Conservation (phyloP, 2,329 filamentous ascomycete species). For the Biscogniauxia mediterranea region DNA sequence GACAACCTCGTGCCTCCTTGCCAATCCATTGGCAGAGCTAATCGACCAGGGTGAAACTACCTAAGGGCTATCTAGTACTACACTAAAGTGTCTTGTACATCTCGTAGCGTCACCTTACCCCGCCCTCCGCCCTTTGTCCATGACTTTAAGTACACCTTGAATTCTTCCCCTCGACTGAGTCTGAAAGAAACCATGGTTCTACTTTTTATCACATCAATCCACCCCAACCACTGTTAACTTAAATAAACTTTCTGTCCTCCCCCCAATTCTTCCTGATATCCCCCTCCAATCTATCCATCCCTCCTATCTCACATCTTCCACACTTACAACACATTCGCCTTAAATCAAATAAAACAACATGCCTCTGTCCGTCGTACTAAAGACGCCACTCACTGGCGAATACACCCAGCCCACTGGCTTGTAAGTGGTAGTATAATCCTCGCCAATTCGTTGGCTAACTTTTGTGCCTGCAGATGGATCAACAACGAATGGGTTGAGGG, state of each 20-base stretch:
- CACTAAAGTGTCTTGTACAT: background rate
- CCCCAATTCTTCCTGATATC: no score
- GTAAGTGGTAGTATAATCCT: no score
- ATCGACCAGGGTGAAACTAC: background rate
- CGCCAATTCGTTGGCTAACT: constrained; percentile 18
- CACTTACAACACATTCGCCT: background rate
- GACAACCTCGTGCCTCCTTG: background rate
- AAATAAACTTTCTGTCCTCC: no score
- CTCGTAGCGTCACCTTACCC: constrained; percentile 9
- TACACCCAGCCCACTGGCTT: constrained; percentile 61
- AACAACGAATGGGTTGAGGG: constrained; percentile 87
- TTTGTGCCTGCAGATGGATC: constrained; percentile 64
- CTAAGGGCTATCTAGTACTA: no score
- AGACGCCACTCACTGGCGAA: constrained; percentile 63
- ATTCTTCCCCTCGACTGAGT: background rate
- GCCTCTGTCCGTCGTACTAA: constrained; percentile 58
- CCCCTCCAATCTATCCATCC: no score
- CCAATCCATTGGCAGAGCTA: background rate
- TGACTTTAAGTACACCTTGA: background rate
- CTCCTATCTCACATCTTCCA: background rate
- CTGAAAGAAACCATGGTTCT: no score
- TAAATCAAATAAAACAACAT: constrained; percentile 27
- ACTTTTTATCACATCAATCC: no score
- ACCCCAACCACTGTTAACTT: no score
- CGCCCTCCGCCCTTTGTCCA: constrained; percentile 2